Conservation (phyloP, 129 eudicot species). For the Escallonia herrerae region DNA sequence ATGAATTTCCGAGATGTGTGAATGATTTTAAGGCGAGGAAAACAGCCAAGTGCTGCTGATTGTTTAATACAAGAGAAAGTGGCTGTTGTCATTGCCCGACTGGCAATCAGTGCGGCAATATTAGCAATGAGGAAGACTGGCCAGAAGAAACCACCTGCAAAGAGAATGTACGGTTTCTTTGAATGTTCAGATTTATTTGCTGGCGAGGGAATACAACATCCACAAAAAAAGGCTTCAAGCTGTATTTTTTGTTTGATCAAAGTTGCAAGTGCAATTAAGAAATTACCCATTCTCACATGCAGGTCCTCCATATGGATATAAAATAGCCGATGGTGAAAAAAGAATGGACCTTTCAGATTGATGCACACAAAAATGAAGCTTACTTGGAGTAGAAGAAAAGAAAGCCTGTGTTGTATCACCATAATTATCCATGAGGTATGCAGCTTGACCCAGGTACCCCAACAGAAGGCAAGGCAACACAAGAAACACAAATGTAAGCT, state of each 20-base stretch:
- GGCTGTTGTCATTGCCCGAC: slow-evolving; percentile 96
- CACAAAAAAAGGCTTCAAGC: no score
- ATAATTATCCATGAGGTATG: slow-evolving; percentile 88
- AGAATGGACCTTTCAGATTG: not conserved
- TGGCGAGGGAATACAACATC: no score
- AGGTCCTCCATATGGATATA: not conserved
- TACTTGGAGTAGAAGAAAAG: slow-evolving; percentile 93
- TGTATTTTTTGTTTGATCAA: no score
- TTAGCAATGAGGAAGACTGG: slow-evolving; percentile 79
- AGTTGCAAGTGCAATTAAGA: not conserved
- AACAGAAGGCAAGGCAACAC: slow-evolving; percentile 93
- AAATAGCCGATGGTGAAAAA: not conserved
- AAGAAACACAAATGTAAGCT: slow-evolving; percentile 90
- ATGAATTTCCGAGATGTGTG: slow-evolving; percentile 95
- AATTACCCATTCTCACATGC: not conserved
- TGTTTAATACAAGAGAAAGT: slow-evolving; percentile 92
- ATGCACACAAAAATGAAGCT: slow-evolving; percentile 8
- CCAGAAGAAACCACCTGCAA: slow-evolving; percentile 88
- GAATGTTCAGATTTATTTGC: no score
- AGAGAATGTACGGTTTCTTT: slow-evolving; percentile 9
- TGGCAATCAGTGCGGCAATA: slow-evolving; percentile 87
- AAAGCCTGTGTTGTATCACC: slow-evolving; percentile 74
- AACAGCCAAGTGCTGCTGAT: slow-evolving; percentile 94
- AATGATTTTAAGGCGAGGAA: slow-evolving; percentile 94
- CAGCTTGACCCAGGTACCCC: slow-evolving; percentile 99